Base-by-base conservation (phyloP, 164 flowering plant species). In the Chloranthus sessilifolius region DNA sequence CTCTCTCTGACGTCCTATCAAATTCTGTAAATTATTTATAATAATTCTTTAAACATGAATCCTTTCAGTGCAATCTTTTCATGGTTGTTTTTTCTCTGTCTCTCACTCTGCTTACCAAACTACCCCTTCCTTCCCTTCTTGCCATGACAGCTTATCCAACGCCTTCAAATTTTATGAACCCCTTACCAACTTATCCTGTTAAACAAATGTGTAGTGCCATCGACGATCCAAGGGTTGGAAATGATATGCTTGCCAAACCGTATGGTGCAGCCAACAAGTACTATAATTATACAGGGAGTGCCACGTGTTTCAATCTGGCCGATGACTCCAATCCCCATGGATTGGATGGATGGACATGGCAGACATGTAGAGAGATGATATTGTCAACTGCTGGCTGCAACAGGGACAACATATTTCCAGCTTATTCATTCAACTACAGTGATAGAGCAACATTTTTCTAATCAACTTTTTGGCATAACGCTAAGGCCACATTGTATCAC, bases 71-170 rank as follows among this genome's bases (percentile, higher is more conserved):
- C n/a, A n/a, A n/a, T n/a, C n/a, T n/a, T n/a, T n/a, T n/a, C n/a
- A n/a, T n/a, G n/a, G n/a, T n/a, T n/a, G n/a, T n/a, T n/a, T n/a
- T n/a, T n/a, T n/a, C n/a, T n/a, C n/a, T n/a, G n/a, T n/a, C n/a
- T n/a, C n/a, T n/a, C n/a, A n/a, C n/a, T n/a, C n/a, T n/a, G n/a
- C n/a, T n/a, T n/a, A n/a, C n/a, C n/a, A n/a, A n/a, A n/a, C n/a
- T n/a, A n/a, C n/a, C n/a, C n/a, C n/a, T n/a, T n/a, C n/a, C n/a
- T n/a, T n/a, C n/a, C n/a, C n/a, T n/a, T n/a, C n/a, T n/a, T n/a
- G 83, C 94, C 37, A 84, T 86, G 95, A 86, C 87, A 1, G 97
- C 83, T 64, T 85, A 86, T 65, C 97, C 97, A 19, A 89, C 88
- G 16, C 85, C 90, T 25, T 77, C 88, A 22, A 82, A 84, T 59